Conservation (phyloP, 2,329 filamentous ascomycete species). For the Aspergillus quadrilineatus region DNA sequence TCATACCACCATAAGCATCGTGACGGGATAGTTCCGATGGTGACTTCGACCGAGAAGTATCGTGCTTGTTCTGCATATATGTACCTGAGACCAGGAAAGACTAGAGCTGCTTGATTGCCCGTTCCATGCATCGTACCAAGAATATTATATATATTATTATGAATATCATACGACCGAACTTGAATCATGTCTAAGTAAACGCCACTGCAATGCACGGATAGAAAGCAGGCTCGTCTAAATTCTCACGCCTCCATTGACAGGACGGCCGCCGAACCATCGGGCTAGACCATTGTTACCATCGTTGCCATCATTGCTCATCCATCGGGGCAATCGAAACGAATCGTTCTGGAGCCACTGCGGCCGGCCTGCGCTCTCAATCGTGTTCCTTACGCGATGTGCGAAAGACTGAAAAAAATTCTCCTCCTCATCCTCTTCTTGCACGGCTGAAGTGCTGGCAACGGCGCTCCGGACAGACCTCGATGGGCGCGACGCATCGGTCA, state of each 20-base stretch:
- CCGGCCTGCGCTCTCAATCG: conserved; percentile 76
- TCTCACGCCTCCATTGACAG: conserved; percentile 41
- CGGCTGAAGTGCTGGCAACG: conserved; percentile 36
- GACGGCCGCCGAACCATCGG: conserved; percentile 42
- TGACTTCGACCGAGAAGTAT: too few species aligned
- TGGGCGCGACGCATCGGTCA: conserved; percentile 29
- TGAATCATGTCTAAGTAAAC: conserved; percentile 18
- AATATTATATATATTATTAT: conserved; percentile 5
- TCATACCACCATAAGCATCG: too few species aligned
- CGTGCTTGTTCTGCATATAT: not conserved
- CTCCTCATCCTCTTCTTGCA: conserved; percentile 67
- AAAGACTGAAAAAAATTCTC: conserved; percentile 83
- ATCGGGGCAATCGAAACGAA: conserved; percentile 73
- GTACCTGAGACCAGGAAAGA: too few species aligned
- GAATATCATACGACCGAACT: conserved; percentile 10
- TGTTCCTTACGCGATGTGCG: conserved; percentile 84
- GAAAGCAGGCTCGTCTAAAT: conserved; percentile 27
- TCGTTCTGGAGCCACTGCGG: conserved; percentile 80
- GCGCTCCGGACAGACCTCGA: conserved; percentile 32
- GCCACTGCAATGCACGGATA: conserved; percentile 26
- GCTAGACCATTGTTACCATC: conserved; percentile 33
- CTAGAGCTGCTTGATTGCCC: too few species aligned
- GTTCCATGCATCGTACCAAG: not conserved
- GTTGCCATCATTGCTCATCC: conserved; percentile 65
- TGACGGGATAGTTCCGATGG: too few species aligned